These are phyloP conservation scores for Nicotiana obtusifolia DNA, from an alignment of 257 asterid genomes.

Conservation along the genomic window DNA sequence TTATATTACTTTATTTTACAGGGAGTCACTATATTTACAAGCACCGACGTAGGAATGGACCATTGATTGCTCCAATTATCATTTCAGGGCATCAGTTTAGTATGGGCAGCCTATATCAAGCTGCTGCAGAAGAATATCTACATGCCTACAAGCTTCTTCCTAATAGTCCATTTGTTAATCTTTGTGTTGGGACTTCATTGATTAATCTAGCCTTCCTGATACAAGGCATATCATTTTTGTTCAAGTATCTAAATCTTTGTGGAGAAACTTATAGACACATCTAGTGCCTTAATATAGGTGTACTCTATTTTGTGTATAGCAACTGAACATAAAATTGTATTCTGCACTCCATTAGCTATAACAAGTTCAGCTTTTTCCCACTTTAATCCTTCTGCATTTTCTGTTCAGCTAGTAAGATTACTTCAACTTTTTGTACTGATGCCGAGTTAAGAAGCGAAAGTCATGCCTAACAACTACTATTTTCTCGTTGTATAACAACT, in stretches of 20 bases:
- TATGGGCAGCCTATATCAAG: constrained; percentile 8
- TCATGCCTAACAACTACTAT: too few species aligned
- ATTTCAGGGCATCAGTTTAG: constrained; percentile 13
- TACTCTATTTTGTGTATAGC: too few species aligned
- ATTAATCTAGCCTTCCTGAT: constrained; percentile 15
- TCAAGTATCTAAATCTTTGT: constrained; percentile 5
- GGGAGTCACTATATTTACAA: too few species aligned
- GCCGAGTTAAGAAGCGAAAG: too few species aligned
- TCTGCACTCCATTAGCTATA: too few species aligned
- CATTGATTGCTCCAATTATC: neutral
- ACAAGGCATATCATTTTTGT: constrained; percentile 16
- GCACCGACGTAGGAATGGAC: too few species aligned
- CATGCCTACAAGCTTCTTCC: constrained; percentile 17
- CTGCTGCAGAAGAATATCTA: constrained; percentile 15
- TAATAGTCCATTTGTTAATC: constrained; percentile 10
- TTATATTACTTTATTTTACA: too few species aligned
- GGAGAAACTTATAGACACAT: neutral
- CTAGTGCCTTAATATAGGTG: too few species aligned
- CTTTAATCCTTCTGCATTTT: constrained; percentile 18
- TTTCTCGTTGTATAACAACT: too few species aligned
- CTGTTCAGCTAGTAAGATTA: constrained; percentile 15
- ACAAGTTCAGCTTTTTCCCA: too few species aligned
- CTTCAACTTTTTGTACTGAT: too few species aligned
- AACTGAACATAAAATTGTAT: too few species aligned
- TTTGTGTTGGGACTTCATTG: constrained; percentile 17